Evolutionary conservation across 495 filamentous ascomycete genomes (phyloP).

Genomic region (Hypomontagnella submonticulosa): DNA sequence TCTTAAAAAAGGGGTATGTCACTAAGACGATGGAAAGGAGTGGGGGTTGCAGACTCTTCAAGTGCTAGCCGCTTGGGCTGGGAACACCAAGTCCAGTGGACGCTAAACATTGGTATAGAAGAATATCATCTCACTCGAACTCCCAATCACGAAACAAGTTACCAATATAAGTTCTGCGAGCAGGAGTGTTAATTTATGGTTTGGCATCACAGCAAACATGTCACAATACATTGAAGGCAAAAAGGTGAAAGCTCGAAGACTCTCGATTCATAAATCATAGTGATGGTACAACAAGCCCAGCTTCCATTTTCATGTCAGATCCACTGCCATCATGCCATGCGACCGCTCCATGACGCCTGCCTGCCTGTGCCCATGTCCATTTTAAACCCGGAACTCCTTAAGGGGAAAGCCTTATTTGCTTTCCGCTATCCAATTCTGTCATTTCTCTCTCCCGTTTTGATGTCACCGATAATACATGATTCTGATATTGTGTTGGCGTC

Average conservation of each 20-base stretch:
- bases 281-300: conserved; percentile 39
- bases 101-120: too few species aligned
- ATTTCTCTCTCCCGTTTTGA: conserved; percentile 40
- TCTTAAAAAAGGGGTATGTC: too few species aligned
- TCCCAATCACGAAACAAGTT: too few species aligned
- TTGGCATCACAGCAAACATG: background rate
- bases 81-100: too few species aligned
- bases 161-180: too few species aligned
- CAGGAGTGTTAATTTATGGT: too few species aligned
- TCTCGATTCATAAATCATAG: conserved; percentile 35
- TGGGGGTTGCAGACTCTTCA: too few species aligned
- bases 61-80: too few species aligned
- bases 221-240: conserved; percentile 9
- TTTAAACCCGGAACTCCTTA: conserved; percentile 40
- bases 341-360: conserved; percentile 37
- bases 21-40: too few species aligned
- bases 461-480: conserved; percentile 46
- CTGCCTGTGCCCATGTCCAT: conserved; percentile 22
- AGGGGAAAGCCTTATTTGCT: conserved; percentile 35
- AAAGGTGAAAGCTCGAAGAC: conserved; percentile 15
- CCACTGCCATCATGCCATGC: conserved; percentile 28
- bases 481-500: conserved; percentile 37
- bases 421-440: conserved; percentile 28
- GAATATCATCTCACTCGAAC: too few species aligned
- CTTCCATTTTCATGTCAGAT: conserved; percentile 37